Base-by-base conservation (phyloP, 2,329 filamentous ascomycete genomes). In the Scedosporium dehoogii region DNA sequence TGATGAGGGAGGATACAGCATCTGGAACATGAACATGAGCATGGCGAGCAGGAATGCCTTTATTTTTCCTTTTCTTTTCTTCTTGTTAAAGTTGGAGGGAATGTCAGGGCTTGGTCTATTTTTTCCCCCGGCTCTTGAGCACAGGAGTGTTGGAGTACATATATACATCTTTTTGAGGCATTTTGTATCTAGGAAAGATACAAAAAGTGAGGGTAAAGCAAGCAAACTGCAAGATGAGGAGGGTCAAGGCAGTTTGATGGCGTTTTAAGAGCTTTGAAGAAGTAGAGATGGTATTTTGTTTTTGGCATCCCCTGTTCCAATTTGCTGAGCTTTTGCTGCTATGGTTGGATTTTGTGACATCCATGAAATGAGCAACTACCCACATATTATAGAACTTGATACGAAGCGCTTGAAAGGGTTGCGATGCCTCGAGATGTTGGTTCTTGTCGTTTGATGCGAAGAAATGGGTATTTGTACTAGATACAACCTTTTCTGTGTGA, bases 11-110 rank as follows among this genome's bases (percentile, higher is more conserved):
- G 33, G 33, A 38, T 3, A 38, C 6, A 38, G 33, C 33, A 38
- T 38, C 33, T 38, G 33, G 33, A 38, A 38, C 33, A 38, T 12
- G 33, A 38, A 38, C 33, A 38, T 38, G 33, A 38, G 33, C 33
- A 38, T 38, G 33, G 33, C 33, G 33, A 38, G 33, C 33, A 38
- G 33, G 33, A 38, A 38, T 38, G 33, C 33, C 33, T 38, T 38
- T 4, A 4, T 38, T 33, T 64, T 56, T 65, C 21, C 63, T 46
- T 60, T 63, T 66, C 58, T 64, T 60, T 64, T 58, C 55, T 60
- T 63, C 63, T 48, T 59, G 46, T 62, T 58, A 18, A 59, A 56
- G 23, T 12, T 16, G 44, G 44, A 18, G 58, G 23, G 46, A 61
- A 60, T 61, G 21, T 18, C n/a, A 55, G 51, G 51, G 18, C 12